A percentile compares a stretch with the other conserved stretches of the same genome.
phyloP scores from a whole-genome alignment of 495 filamentous ascomycete species.

The Penicillium bovifimosum region DNA sequence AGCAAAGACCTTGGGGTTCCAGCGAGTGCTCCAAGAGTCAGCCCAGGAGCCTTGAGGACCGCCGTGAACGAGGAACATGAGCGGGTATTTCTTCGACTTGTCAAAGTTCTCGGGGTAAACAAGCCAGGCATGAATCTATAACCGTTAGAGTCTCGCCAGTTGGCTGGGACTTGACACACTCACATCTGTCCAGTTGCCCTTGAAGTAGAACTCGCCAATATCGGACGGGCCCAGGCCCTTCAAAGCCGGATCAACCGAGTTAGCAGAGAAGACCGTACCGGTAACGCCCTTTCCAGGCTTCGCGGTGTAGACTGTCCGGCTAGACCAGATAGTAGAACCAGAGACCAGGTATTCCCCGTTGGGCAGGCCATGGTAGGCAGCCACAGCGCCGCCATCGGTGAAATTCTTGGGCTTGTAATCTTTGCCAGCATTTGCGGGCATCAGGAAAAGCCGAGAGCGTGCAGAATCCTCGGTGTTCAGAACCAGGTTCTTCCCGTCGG shows the following conservation, averaged over 20 bases:
- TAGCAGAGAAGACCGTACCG: conserved; percentile 25
- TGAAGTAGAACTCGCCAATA: conserved; percentile 36
- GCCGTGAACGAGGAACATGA: conserved; percentile 48
- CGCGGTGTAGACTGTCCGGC: conserved; percentile 30
- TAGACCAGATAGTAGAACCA: conserved; percentile 28
- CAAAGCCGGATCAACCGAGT: conserved; percentile 34
- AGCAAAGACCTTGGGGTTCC: conserved; percentile 49
- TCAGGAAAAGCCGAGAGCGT: conserved; percentile 24
- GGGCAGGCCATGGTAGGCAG: conserved; percentile 28
- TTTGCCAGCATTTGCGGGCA: conserved; percentile 26
- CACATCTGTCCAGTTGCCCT: conserved; percentile 35
- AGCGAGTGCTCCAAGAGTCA: conserved; percentile 46
- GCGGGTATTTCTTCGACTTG: conserved; percentile 44
- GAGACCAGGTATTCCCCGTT: conserved; percentile 32
- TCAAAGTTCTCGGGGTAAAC: conserved; percentile 42
- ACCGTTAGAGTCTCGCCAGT: not conserved
- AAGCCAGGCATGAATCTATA: conserved; percentile 47
- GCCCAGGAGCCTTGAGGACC: conserved; percentile 47
- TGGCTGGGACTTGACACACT: not conserved
- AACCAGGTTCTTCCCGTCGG: conserved; percentile 29
- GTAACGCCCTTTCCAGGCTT: conserved; percentile 23
- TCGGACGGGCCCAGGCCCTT: conserved; percentile 23
- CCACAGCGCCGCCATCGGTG: conserved; percentile 21
- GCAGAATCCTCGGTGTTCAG: conserved; percentile 30
- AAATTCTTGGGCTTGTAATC: conserved; percentile 32